Conservation (phyloP, 2,329 filamentous ascomycete species). For the Fusarium ambrosium region DNA sequence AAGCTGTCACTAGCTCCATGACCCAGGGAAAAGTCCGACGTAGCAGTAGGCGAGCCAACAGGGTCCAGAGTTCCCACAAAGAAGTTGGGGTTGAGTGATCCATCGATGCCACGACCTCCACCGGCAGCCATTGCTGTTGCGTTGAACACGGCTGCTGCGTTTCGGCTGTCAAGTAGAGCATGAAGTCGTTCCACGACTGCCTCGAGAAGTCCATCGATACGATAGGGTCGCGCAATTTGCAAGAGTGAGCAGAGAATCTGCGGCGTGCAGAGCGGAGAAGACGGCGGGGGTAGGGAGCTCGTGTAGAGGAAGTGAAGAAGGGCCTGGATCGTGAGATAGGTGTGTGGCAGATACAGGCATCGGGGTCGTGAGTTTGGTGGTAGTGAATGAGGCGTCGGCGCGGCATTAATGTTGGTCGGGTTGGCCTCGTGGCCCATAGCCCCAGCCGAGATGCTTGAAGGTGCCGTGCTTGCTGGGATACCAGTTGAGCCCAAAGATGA, state of each 20-base stretch:
- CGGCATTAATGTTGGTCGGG: slow-evolving; percentile 61
- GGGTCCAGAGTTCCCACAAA: slow-evolving; percentile 66
- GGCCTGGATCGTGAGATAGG: slow-evolving; percentile 87
- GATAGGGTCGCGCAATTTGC: slow-evolving; percentile 93
- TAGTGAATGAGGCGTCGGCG: slow-evolving; percentile 69
- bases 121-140: slow-evolving; percentile 98
- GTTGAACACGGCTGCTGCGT: slow-evolving; percentile 97
- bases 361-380: slow-evolving; percentile 79
- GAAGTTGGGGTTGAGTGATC: slow-evolving; percentile 72
- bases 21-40: slow-evolving; percentile 52
- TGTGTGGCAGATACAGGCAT: slow-evolving; percentile 93
- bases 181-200: slow-evolving; percentile 93
- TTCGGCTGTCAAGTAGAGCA: slow-evolving; percentile 88
- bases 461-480: slow-evolving; percentile 58
- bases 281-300: slow-evolving; percentile 82
- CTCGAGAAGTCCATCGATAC: slow-evolving; percentile 91
- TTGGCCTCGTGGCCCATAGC: slow-evolving; percentile 56
- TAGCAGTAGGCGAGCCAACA: slow-evolving; percentile 52
- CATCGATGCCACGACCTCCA: slow-evolving; percentile 86
- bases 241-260: slow-evolving; percentile 96
- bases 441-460: slow-evolving; percentile 58
- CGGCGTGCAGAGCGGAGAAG: slow-evolving; percentile 86
- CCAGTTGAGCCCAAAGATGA: slow-evolving; percentile 56
- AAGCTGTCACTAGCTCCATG: slow-evolving; percentile 49
- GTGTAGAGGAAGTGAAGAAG: slow-evolving; percentile 96